These are phyloP conservation scores for Williopsis jadinii DNA, from an alignment of 1,139 yeast genomes.

Conservation along the genomic window DNA sequence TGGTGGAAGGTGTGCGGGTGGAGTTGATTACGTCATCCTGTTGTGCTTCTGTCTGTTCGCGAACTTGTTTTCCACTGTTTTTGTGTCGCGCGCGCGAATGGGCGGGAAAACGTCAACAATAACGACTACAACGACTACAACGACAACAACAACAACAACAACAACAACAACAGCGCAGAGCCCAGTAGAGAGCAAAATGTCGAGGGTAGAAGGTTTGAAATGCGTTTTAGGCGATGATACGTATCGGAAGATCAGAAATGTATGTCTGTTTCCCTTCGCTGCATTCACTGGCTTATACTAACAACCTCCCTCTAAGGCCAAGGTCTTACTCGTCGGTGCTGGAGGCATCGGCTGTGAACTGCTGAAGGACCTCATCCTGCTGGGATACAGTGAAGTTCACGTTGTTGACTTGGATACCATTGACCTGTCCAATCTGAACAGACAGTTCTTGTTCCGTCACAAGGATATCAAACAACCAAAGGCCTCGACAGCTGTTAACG, in stretches of 20 bases:
- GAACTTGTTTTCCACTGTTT: too few species aligned
- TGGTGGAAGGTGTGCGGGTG: too few species aligned
- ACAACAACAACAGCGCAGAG: too few species aligned
- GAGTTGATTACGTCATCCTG: too few species aligned
- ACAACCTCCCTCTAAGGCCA: constrained; percentile 27
- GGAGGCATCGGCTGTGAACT: constrained; percentile 99
- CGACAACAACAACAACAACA: too few species aligned
- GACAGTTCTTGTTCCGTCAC: constrained; percentile 86
- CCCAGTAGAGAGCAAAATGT: constrained; percentile 4
- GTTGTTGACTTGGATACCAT: constrained; percentile 92
- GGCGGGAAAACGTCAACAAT: too few species aligned
- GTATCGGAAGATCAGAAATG: constrained; percentile 9
- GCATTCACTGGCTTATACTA: background rate
- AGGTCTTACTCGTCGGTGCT: constrained; percentile 87
- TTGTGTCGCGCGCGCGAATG: too few species aligned
- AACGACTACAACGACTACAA: too few species aligned
- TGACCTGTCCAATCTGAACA: constrained; percentile 82
- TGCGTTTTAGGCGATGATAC: constrained; percentile 12
- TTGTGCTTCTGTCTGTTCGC: too few species aligned
- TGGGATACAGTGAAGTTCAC: constrained; percentile 87
- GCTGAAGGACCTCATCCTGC: constrained; percentile 72
- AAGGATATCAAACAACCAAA: constrained; percentile 85
- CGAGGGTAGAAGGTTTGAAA: constrained; percentile 11
- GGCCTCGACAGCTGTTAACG: constrained; percentile 73
- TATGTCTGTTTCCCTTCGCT: constrained; percentile 5